These are phyloP conservation scores for Phytopythium delawarense DNA, from an alignment of 352 stramenopile genomes.

Conservation along the genomic window DNA sequence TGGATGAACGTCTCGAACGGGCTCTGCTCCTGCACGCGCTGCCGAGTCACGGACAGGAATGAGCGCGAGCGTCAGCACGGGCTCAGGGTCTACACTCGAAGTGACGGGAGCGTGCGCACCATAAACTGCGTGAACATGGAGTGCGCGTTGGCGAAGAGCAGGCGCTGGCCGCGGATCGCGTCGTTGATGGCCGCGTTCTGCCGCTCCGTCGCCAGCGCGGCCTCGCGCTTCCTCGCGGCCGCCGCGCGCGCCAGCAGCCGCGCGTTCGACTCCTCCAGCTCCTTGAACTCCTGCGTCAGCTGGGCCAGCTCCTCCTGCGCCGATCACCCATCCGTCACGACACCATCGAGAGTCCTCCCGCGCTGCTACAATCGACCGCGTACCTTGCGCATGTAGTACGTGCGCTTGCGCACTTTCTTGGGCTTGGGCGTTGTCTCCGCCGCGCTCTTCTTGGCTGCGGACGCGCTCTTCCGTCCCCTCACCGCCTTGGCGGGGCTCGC, in stretches of 20 bases:
- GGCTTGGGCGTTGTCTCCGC: slow-evolving; percentile 7
- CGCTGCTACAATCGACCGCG: not conserved
- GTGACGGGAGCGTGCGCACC: slow-evolving; percentile 3
- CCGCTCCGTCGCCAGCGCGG: slow-evolving; percentile 2
- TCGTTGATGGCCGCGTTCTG: slow-evolving; percentile 25
- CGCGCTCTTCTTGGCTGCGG: not conserved
- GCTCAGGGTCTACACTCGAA: not conserved
- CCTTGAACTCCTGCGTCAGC: slow-evolving; percentile 13
- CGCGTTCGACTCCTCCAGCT: slow-evolving; percentile 18
- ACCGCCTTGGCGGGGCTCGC: not conserved
- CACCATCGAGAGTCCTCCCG: not conserved
- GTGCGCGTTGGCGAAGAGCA: slow-evolving; percentile 33
- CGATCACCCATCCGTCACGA: not conserved
- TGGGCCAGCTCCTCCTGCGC: slow-evolving; percentile 8
- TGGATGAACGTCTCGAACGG: slow-evolving; percentile 39
- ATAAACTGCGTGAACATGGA: slow-evolving; percentile 41
- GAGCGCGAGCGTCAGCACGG: not conserved
- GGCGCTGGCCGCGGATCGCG: slow-evolving; percentile 28
- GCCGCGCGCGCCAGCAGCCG: slow-evolving; percentile 19
- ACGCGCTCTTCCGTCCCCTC: not conserved
- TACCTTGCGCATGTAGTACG: slow-evolving; percentile 48
- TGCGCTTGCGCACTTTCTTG: slow-evolving; percentile 31
- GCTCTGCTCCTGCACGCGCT: slow-evolving; percentile 28
- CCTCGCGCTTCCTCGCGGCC: slow-evolving; percentile 11
- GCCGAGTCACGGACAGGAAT: too few species aligned